phyloP scores from a whole-genome alignment of 2,329 filamentous ascomycete genomes.

The Chaetothyriales sp. region DNA sequence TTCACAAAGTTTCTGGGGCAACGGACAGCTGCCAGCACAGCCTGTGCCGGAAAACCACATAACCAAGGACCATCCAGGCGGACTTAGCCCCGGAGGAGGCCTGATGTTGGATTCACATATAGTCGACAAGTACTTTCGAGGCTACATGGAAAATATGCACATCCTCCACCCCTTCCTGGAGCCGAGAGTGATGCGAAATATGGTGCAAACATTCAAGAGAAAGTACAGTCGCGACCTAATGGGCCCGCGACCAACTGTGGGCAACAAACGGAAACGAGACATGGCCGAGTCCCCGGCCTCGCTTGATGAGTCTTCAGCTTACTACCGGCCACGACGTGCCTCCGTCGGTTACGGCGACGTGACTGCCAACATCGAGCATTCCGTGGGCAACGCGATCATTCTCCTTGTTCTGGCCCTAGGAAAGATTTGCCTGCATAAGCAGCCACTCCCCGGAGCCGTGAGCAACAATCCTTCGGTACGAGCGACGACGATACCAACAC shows the following conservation, averaged over 20 bases:
- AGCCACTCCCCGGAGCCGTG: slow-evolving; percentile 36
- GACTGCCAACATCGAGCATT: slow-evolving; percentile 31
- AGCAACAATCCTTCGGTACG: slow-evolving; percentile 17
- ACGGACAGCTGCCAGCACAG: slow-evolving; percentile 24
- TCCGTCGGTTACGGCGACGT: slow-evolving; percentile 15
- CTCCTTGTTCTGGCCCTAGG: slow-evolving; percentile 73
- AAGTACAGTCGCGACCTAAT: slow-evolving; percentile 28
- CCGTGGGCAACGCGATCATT: slow-evolving; percentile 66
- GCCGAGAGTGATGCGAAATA: slow-evolving; percentile 34
- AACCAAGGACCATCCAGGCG: slow-evolving; percentile 28
- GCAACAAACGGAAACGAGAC: slow-evolving; percentile 16
- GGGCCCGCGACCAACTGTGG: slow-evolving; percentile 2
- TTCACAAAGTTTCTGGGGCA: slow-evolving; percentile 39
- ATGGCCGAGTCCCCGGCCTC: slow-evolving; percentile 11
- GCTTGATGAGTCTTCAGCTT: slow-evolving; percentile 6
- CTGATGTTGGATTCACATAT: slow-evolving; percentile 39
- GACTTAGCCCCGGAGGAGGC: slow-evolving; percentile 35
- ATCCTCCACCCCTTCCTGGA: slow-evolving; percentile 51
- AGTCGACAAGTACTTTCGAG: slow-evolving; percentile 36
- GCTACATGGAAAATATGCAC: slow-evolving; percentile 46
- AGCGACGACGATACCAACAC: slow-evolving; percentile 16
- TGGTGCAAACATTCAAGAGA: slow-evolving; percentile 37
- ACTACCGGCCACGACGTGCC: neutral
- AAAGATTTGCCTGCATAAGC: slow-evolving; percentile 52
- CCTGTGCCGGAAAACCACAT: slow-evolving; percentile 10